Base-by-base conservation (phyloP, 2,329 filamentous ascomycete species). In the Neonectria hederae region DNA sequence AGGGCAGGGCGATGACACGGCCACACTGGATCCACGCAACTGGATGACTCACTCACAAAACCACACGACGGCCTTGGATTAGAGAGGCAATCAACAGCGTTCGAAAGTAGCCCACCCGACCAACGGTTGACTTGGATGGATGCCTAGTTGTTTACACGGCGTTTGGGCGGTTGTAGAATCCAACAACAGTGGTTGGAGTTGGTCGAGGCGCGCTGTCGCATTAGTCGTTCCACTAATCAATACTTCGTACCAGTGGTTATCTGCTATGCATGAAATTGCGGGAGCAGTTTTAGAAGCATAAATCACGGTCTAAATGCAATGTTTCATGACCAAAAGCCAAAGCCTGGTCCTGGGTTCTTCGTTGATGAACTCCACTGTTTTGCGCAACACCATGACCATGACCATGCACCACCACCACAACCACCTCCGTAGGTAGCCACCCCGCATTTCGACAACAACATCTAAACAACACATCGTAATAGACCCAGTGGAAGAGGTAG, bases 101-200 rank as follows among this genome's bases (percentile, higher is more conserved):
- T n/a, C 42, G 35, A 24, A 26, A 17, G 55, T 51, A 30, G 55
- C 11, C 13, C 9, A 43, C 22, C 9, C 9, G 38, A 26, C 17
- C 17, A 49, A 28, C 2, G 26, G 26, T n/a, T 19, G 46, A 19
- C 21, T 22, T 24, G 5, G 17, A 19, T 19, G 24, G 19, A 19
- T 54, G 59, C 55, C 69, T 68, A 52, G 57, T 21, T 55, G 51
- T 43, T 54, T 57, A 11, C 19, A 30, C n/a, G 22, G 22, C 5
- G 14, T 22, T 48, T 48, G 35, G 35, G 35, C 6, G 35, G 14
- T 14, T 22, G 19, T 22, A 26, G 43, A 49, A 28, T n/a, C 46
- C 17, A 19, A 7, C 14, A 19, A 14, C 13, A 49, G 24, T 21
- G 17, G 17, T 17, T 26, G 14, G 14, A 26, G 45, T n/a, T 28